Conservation (phyloP, 768 basidiomycete genomes). For the Rossbeevera mucosa region DNA sequence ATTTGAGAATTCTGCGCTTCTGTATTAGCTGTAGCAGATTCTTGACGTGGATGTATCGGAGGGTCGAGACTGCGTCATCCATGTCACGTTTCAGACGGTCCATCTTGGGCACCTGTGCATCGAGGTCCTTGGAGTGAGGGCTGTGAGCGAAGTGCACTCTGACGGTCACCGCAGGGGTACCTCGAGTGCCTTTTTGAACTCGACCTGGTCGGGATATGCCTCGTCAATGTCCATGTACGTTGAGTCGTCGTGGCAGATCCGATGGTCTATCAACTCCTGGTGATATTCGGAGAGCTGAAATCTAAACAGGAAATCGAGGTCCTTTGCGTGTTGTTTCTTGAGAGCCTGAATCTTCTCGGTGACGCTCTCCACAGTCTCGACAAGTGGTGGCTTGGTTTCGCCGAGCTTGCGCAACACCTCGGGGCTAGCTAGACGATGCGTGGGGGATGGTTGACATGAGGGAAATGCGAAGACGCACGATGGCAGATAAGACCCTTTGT, state of each 20-base stretch:
- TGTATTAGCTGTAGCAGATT: slow-evolving; percentile 16
- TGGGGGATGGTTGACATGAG: not conserved
- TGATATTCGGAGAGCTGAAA: slow-evolving; percentile 30
- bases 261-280: slow-evolving; percentile 33
- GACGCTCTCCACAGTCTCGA: slow-evolving; percentile 27
- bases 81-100: slow-evolving; percentile 20
- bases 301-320: slow-evolving; percentile 28
- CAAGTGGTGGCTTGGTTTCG: not conserved
- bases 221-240: slow-evolving; percentile 28
- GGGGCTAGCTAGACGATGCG: slow-evolving; percentile 14
- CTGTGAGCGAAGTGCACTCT: not conserved
- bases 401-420: slow-evolving; percentile 23
- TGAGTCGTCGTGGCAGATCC: slow-evolving; percentile 20
- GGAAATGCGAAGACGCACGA: slow-evolving; percentile 28
- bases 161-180: not conserved
- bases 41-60: slow-evolving; percentile 31
- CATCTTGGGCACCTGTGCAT: slow-evolving; percentile 14
- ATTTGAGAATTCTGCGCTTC: slow-evolving; percentile 9
- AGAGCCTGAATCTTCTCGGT: slow-evolving; percentile 28
- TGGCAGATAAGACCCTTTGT: slow-evolving; percentile 37
- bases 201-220: slow-evolving; percentile 21
- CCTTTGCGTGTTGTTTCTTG: slow-evolving; percentile 26
- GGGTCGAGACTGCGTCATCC: slow-evolving; percentile 27
- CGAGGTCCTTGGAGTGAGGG: slow-evolving; percentile 14
- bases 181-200: slow-evolving; percentile 23